Evolutionary conservation across 2,329 filamentous ascomycete species (phyloP).

Genomic region (Trichoderma sp.): DNA sequence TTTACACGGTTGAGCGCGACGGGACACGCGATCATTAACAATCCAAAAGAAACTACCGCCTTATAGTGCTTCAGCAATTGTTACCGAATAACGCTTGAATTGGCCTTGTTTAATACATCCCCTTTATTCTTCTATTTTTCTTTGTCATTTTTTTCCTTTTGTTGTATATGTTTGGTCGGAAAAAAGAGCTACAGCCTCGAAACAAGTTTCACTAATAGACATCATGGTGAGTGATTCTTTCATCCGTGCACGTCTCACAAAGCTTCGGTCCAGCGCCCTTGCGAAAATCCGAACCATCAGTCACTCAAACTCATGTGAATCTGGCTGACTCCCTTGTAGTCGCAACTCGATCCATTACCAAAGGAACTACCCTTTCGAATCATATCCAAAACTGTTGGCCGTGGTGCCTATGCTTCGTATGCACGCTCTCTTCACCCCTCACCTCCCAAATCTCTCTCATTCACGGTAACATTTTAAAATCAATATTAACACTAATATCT

Average conservation of each 20-base stretch:
- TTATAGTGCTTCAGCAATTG: neutral
- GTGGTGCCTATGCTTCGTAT: slow-evolving; percentile 96
- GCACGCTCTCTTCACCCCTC: slow-evolving; percentile 26
- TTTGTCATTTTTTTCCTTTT: neutral
- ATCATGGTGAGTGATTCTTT: slow-evolving; percentile 14
- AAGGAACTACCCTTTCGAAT: slow-evolving; percentile 86
- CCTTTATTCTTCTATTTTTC: neutral
- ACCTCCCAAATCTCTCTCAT: neutral
- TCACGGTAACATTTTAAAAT: neutral
- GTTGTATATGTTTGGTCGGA: neutral
- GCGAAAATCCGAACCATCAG: neutral
- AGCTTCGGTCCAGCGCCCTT: neutral
- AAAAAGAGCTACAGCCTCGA: neutral
- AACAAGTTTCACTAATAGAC: slow-evolving; percentile 11
- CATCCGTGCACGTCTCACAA: neutral
- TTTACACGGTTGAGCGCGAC: slow-evolving; percentile 38
- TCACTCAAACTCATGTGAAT: neutral
- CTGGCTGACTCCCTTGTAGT: slow-evolving; percentile 54
- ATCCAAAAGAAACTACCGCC: neutral
- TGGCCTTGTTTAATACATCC: neutral
- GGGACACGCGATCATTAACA: slow-evolving; percentile 4
- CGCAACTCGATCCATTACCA: slow-evolving; percentile 85
- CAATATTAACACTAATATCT: slow-evolving; percentile 17
- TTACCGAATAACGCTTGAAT: neutral
- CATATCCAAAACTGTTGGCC: slow-evolving; percentile 93